Percentiles rank a stretch among this genome's conserved stretches.
phyloP scores from a whole-genome alignment of 2,329 filamentous ascomycete genomes.

The Alternaria solani region DNA sequence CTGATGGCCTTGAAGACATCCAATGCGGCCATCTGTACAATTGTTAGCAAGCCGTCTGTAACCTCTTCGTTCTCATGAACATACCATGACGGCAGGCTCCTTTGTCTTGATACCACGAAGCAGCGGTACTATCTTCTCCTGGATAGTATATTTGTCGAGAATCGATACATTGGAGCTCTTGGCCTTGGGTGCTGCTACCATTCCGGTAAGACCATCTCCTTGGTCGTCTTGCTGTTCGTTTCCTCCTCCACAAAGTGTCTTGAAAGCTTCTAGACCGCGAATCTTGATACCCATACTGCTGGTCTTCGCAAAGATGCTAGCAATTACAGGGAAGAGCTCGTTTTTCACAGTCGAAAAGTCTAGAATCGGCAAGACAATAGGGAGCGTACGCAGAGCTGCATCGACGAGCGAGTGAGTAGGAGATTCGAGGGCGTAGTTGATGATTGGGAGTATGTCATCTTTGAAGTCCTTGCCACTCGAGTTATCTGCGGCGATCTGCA shows the following conservation, averaged over 20 bases:
- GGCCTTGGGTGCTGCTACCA: slow-evolving; percentile 63
- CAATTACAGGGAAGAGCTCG: slow-evolving; percentile 92
- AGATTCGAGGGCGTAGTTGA: slow-evolving; percentile 84
- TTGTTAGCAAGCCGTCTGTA: slow-evolving; percentile 8
- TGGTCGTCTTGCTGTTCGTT: slow-evolving; percentile 48
- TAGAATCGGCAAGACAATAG: slow-evolving; percentile 82
- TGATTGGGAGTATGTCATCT: slow-evolving; percentile 89
- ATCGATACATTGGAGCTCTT: slow-evolving; percentile 76
- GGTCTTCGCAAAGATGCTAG: slow-evolving; percentile 88
- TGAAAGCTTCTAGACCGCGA: slow-evolving; percentile 87
- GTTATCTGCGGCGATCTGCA: slow-evolving; percentile 77
- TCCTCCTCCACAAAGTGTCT: slow-evolving; percentile 82
- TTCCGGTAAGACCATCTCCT: slow-evolving; percentile 79
- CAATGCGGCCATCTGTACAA: slow-evolving; percentile 75
- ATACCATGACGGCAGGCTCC: slow-evolving; percentile 89
- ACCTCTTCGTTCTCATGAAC: slow-evolving; percentile 9
- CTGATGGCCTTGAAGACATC: slow-evolving; percentile 86
- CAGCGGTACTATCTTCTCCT: slow-evolving; percentile 93
- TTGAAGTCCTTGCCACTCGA: slow-evolving; percentile 93
- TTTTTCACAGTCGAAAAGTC: slow-evolving; percentile 98
- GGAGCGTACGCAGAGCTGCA: slow-evolving; percentile 79
- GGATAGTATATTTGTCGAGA: slow-evolving; percentile 96
- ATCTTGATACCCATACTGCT: slow-evolving; percentile 95
- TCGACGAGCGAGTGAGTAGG: slow-evolving; percentile 90
- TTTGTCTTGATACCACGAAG: slow-evolving; percentile 96